Base-by-base conservation (phyloP, 495 filamentous ascomycete species). In the Penicillium nucicola region DNA sequence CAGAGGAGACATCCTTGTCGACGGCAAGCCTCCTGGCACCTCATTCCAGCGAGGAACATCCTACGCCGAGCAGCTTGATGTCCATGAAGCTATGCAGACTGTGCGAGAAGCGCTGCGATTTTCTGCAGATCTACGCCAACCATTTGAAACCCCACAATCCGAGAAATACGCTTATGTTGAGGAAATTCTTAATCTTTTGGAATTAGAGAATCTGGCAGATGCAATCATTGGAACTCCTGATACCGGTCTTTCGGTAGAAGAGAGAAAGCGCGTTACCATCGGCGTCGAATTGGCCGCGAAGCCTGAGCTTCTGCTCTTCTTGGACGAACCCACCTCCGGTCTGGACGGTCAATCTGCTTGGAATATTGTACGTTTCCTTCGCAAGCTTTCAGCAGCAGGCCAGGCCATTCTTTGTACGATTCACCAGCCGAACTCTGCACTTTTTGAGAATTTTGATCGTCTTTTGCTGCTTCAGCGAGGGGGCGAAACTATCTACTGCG, bases 371-470 rank as follows among this genome's bases (percentile, higher is more conserved):
- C 84, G 87, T 39, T 95, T 95, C 76, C 68, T 96, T 42, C 84
- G 84, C 41, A 96, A 95, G 70, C 78, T 96, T 9, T 84, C 90
- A 1, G 82, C 79, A 1, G 83, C 84, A 33, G 92, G 92, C 1
- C 90, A 96, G 58, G 90, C 92, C 14, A 89, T 96, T 62, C 80
- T 96, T 1, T 90, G 87, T 68, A 96, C 92, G 0, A 97, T 96
- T 55, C 92, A 96, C 65, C 92, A 97, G 56, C 92, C 92, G 13
- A 88, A 88, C 60, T 83, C 88, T 3, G 85, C 88, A 0, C 76
- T 97, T 0, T 96, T 97, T 55, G 85, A 93, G 61, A 85, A 87
- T 55, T 90, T 90, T 45, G 86, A 89, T 56, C 71, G 81, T 7
- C 70, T 89, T 5, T 61, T 89, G 0, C 70, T 89, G 3, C 74